Percentiles rank a stretch among this genome's conserved stretches.
Evolutionary conservation across 768 basidiomycete species (phyloP).

Genomic region (Tylopilus felleus): DNA sequence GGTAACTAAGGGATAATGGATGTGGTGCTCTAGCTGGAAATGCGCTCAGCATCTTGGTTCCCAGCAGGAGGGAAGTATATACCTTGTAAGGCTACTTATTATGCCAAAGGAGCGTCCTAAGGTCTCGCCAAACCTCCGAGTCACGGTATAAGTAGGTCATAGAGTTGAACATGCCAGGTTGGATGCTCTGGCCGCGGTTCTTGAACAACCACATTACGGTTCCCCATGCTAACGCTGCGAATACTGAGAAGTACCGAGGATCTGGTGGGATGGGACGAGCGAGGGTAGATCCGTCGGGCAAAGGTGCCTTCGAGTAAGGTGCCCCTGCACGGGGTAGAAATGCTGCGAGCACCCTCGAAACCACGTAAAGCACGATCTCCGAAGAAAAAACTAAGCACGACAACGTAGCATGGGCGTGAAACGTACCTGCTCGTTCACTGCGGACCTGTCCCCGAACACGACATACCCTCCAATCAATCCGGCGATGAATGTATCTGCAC

Average conservation of each 20-base stretch:
- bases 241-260: slow-evolving; percentile 77
- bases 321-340: slow-evolving; percentile 77
- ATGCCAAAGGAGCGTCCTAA: slow-evolving; percentile 88
- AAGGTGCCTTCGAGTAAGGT: slow-evolving; percentile 47
- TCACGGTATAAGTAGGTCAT: slow-evolving; percentile 96
- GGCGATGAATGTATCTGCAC: slow-evolving; percentile 85
- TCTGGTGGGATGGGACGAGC: slow-evolving; percentile 80
- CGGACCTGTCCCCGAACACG: slow-evolving; percentile 81
- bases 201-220: slow-evolving; percentile 96
- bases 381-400: slow-evolving; percentile 5
- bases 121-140: slow-evolving; percentile 79
- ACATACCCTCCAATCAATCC: slow-evolving; percentile 90
- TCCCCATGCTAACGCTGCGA: slow-evolving; percentile 90
- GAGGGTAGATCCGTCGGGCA: slow-evolving; percentile 38
- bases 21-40: slow-evolving; percentile 6
- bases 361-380: slow-evolving; percentile 97
- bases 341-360: slow-evolving; percentile 87
- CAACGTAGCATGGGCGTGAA: slow-evolving; percentile 1
- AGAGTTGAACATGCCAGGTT: slow-evolving; percentile 94
- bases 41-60: not conserved
- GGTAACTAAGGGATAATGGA: slow-evolving; percentile 18
- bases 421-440: slow-evolving; percentile 87
- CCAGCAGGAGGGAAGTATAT: not conserved
- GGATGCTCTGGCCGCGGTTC: slow-evolving; percentile 83
- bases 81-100: slow-evolving; percentile 51